Evolutionary conservation across 257 asterid species (phyloP).

Genomic region (Forsythia suspensa): DNA sequence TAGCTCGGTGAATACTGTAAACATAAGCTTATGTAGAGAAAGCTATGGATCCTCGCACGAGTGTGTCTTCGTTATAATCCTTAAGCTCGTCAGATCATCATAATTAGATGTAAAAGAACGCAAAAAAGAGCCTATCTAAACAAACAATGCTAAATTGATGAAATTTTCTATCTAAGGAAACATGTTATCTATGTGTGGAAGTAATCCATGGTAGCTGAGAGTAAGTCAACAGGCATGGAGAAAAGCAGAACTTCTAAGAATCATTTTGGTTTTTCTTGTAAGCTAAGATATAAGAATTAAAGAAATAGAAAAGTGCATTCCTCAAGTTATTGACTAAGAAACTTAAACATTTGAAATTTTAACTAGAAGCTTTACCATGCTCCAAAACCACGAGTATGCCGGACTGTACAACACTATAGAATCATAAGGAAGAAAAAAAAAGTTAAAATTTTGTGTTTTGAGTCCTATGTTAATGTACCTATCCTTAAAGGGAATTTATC

Average conservation of each 20-base stretch:
- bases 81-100: neutral
- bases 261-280: neutral
- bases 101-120: neutral
- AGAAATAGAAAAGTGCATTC: neutral
- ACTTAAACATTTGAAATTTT: neutral
- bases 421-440: neutral
- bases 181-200: neutral
- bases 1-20: neutral
- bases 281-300: neutral
- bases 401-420: neutral
- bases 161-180: neutral
- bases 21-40: neutral
- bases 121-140: neutral
- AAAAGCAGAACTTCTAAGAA: neutral
- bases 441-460: neutral
- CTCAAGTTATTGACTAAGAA: neutral
- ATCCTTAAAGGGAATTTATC: neutral
- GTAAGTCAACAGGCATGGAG: neutral
- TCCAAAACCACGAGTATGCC: neutral
- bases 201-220: neutral
- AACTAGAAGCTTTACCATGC: neutral
- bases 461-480: neutral
- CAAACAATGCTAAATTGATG: neutral
- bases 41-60: neutral
- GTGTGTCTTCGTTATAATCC: neutral